These are phyloP conservation scores for Blumeria graminis DNA, from an alignment of 2,329 filamentous ascomycete species.

Conservation along the genomic window DNA sequence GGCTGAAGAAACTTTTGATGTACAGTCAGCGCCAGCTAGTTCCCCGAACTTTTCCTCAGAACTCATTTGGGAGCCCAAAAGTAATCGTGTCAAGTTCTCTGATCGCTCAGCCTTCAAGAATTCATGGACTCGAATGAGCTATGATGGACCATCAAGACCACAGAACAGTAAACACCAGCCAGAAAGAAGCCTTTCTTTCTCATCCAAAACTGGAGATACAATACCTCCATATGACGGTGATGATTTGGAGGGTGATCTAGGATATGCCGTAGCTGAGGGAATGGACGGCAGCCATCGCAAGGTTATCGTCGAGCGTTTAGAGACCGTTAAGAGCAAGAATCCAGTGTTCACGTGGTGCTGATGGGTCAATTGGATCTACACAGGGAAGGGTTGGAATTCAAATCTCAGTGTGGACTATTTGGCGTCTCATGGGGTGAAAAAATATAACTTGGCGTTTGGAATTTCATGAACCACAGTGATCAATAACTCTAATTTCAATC, in stretches of 20 bases:
- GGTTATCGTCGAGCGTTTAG: constrained; percentile 87
- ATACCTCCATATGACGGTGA: constrained; percentile 35
- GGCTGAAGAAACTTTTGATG: constrained; percentile 10
- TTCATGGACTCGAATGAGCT: constrained; percentile 14
- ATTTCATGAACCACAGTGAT: no score
- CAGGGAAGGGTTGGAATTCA: background rate
- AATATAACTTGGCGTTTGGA: background rate
- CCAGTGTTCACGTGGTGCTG: constrained; percentile 97
- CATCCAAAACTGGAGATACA: constrained; percentile 12
- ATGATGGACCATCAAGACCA: constrained; percentile 14
- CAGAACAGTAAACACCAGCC: constrained; percentile 5
- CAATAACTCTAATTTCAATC: no score
- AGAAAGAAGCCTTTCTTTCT: constrained; percentile 18
- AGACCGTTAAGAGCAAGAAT: constrained; percentile 85
- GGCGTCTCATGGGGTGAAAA: background rate
- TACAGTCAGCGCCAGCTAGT: constrained; percentile 5
- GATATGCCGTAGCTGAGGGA: constrained; percentile 80
- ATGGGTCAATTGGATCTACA: background rate
- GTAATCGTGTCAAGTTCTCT: constrained; percentile 11
- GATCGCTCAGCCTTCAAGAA: constrained; percentile 10
- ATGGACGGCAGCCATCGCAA: constrained; percentile 80
- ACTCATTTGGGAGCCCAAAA: constrained; percentile 6
- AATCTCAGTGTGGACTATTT: background rate
- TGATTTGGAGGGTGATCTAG: constrained; percentile 74
- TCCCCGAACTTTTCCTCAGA: constrained; percentile 4